These are phyloP conservation scores for Capsicum pubescens DNA, from an alignment of 257 asterid genomes.

Conservation along the genomic window DNA sequence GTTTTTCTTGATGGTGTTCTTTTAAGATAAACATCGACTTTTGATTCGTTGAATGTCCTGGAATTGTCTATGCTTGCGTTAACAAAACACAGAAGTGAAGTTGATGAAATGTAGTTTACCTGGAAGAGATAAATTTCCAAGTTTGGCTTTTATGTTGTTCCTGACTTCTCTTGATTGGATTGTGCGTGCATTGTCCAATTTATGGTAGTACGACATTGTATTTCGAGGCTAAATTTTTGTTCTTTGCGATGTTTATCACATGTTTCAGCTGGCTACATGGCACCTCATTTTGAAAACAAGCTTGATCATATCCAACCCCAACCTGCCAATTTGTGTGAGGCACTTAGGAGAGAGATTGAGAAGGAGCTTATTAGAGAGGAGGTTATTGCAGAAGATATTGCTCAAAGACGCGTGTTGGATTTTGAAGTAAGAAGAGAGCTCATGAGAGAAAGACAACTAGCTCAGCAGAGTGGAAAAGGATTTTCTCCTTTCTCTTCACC, in stretches of 20 bases:
- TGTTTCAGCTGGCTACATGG: conserved; percentile 45
- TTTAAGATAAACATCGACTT: background rate
- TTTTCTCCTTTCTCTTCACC: conserved; percentile 35
- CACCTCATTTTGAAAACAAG: conserved; percentile 11
- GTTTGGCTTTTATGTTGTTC: background rate
- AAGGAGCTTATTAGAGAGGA: conserved; percentile 60
- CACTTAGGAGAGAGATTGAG: conserved; percentile 45
- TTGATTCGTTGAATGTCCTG: background rate
- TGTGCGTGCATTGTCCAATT: background rate
- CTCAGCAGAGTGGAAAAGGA: conserved; percentile 32
- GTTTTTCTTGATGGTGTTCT: background rate
- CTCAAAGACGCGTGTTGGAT: conserved; percentile 54
- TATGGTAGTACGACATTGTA: background rate
- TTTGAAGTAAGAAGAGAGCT: conserved; percentile 68
- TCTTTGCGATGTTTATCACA: conserved; percentile 14
- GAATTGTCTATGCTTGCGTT: background rate
- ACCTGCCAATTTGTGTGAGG: conserved; percentile 32
- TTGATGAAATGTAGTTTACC: background rate
- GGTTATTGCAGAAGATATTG: conserved; percentile 54
- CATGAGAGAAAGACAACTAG: conserved; percentile 51
- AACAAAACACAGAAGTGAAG: background rate
- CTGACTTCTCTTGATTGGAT: background rate
- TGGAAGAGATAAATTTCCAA: background rate
- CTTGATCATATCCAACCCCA: conserved; percentile 29
- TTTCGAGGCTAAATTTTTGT: background rate